A percentile compares a stretch with the other conserved stretches of the same genome.
Conservation (phyloP, 306 rosid genomes). For the Vachellia collinsii region DNA sequence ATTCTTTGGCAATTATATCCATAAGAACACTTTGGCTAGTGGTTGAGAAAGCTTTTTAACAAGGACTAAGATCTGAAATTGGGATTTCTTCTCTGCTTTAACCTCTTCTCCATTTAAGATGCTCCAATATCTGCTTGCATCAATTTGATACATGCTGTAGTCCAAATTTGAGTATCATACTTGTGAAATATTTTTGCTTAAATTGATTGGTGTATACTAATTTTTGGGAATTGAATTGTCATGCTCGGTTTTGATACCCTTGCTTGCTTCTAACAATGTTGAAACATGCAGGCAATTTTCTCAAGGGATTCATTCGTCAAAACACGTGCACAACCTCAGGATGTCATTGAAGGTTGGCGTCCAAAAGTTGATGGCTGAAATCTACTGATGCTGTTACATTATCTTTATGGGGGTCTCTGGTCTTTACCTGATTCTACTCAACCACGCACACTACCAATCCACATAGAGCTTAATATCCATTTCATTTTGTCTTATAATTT, state of each 20-base stretch:
- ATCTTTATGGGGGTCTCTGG: constrained; percentile 21
- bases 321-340: constrained; percentile 75
- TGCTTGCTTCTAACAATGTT: constrained; percentile 28
- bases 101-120: constrained; percentile 2
- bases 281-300: constrained; percentile 64
- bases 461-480: constrained; percentile 20
- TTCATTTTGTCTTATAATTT: constrained; percentile 27
- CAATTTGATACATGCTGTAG: not conserved
- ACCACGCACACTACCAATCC: not conserved
- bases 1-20: constrained; percentile 24
- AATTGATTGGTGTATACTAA: not conserved
- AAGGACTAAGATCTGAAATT: not conserved
- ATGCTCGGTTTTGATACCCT: constrained; percentile 12
- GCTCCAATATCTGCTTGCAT: not conserved
- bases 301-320: constrained; percentile 77
- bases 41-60: constrained; percentile 9
- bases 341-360: constrained; percentile 95
- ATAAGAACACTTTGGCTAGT: not conserved
- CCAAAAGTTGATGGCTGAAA: constrained; percentile 78
- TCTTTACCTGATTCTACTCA: constrained; percentile 13
- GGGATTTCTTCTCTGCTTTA: constrained; percentile 7
- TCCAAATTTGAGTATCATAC: constrained; percentile 14
- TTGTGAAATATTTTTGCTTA: not conserved
- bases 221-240: not conserved
- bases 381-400: constrained; percentile 3